These are phyloP conservation scores for Nigrograna mackinnonii DNA, from an alignment of 2,329 filamentous ascomycete genomes.

Conservation along the genomic window DNA sequence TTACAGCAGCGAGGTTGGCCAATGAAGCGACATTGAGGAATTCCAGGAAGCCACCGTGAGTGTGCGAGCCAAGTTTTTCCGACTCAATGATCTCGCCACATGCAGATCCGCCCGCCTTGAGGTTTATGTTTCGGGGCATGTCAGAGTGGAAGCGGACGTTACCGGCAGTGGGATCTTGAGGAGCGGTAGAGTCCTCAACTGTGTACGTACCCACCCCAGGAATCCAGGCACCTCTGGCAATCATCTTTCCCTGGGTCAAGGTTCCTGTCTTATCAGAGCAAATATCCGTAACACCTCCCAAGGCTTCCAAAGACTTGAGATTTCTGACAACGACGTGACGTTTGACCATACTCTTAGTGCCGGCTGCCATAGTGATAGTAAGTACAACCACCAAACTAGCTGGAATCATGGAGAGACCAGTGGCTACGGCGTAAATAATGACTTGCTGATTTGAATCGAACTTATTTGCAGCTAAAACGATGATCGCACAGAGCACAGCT, in stretches of 20 bases:
- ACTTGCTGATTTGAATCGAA: slow-evolving; percentile 42
- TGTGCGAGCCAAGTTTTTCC: slow-evolving; percentile 10
- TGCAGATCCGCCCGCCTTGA: background rate
- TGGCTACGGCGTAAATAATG: slow-evolving; percentile 42
- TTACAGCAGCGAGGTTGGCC: slow-evolving; percentile 56
- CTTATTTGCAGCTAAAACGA: slow-evolving; percentile 37
- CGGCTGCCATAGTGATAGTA: slow-evolving; percentile 43
- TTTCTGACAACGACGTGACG: slow-evolving; percentile 41
- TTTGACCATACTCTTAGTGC: slow-evolving; percentile 39
- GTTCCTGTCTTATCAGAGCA: slow-evolving; percentile 39
- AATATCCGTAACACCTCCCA: slow-evolving; percentile 40
- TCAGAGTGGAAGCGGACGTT: slow-evolving; percentile 31
- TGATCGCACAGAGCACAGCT: slow-evolving; percentile 36
- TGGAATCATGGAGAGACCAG: slow-evolving; percentile 40
- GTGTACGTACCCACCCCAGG: slow-evolving; percentile 36
- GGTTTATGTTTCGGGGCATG: slow-evolving; percentile 7
- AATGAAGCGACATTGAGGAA: slow-evolving; percentile 32
- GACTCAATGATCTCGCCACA: background rate
- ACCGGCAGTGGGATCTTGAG: slow-evolving; percentile 35
- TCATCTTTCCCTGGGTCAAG: slow-evolving; percentile 39
- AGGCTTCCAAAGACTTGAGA: slow-evolving; percentile 38
- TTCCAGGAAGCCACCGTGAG: slow-evolving; percentile 22
- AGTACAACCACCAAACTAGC: slow-evolving; percentile 38
- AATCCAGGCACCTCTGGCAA: slow-evolving; percentile 39
- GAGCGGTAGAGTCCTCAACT: slow-evolving; percentile 30